Evolutionary conservation across 2,329 filamentous ascomycete species (phyloP).

Genomic region (Verticillium dahliae): DNA sequence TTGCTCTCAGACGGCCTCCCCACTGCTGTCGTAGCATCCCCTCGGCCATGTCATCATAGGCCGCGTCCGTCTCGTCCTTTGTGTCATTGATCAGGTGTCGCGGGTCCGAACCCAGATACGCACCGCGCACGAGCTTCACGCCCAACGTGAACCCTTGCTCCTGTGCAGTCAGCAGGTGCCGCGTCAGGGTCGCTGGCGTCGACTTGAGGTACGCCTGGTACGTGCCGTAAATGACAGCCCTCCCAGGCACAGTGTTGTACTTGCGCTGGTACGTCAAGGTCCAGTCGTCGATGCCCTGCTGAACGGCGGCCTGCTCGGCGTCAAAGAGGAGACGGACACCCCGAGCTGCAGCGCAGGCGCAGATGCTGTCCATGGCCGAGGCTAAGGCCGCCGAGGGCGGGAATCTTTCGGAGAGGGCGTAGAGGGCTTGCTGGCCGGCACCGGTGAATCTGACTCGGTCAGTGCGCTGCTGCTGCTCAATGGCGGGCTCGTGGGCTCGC

Average conservation of each 20-base stretch:
- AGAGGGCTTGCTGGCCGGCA: constrained; percentile 67
- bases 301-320: constrained; percentile 75
- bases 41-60: constrained; percentile 66
- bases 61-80: constrained; percentile 62
- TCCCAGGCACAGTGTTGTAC: constrained; percentile 58
- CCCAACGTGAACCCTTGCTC: constrained; percentile 60
- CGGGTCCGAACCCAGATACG: constrained; percentile 65
- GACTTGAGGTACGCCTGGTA: constrained; percentile 73
- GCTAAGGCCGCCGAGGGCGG: constrained; percentile 59
- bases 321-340: constrained; percentile 75
- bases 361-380: constrained; percentile 67
- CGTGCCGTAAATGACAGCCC: constrained; percentile 71
- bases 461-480: neutral
- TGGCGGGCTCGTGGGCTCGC: neutral
- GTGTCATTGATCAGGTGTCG: constrained; percentile 65
- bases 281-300: constrained; percentile 76
- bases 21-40: constrained; percentile 61
- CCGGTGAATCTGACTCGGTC: constrained; percentile 60
- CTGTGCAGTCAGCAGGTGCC: constrained; percentile 53
- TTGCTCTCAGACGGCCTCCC: constrained; percentile 22
- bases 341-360: constrained; percentile 61
- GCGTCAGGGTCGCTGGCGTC: constrained; percentile 47
- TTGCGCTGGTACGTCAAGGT: constrained; percentile 68
- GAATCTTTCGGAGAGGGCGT: constrained; percentile 55
- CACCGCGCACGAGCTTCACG: constrained; percentile 70